Base-by-base conservation (phyloP, 2,329 filamentous ascomycete species). In the Pochonia chlamydosporia region DNA sequence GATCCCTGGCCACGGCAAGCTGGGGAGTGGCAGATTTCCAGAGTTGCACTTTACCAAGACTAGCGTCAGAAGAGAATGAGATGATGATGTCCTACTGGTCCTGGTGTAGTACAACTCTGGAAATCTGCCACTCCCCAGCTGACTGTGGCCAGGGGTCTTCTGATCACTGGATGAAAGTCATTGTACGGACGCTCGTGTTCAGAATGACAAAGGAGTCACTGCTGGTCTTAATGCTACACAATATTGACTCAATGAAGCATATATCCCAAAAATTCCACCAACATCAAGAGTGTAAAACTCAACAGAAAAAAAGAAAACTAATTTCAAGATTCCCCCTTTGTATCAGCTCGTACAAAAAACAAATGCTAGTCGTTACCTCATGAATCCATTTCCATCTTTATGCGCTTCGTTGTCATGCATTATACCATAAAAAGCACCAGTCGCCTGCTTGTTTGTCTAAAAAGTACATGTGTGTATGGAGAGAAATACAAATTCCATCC, bases 401-500 rank as follows among this genome's bases (percentile, higher is more conserved):
- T 25, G n/a, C 7, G 35, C 13, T 39, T 39, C 35, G 23, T 13
- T 23, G 11, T 25, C 25, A 26, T 39, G 24, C 35, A 20, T 37
- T 37, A 14, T 41, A 20, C n/a, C 21, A 20, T 21, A 13, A 30
- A 14, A 42, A 30, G 30, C 39, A 45, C 37, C 47, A 25, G 25
- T 44, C 43, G 40, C 48, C 39, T 23, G 24, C 24, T 30, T 26
- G 24, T 23, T 36, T 16, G 25, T 43, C 39, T 42, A 43, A 30
- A 40, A 30, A 21, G 10, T 40, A 46, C 24, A 40, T 20, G 28
- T 24, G 28, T 24, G 8, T 4, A 6, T 14, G 13, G 21, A 16
- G 20, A 28, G 26, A 36, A 44, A 20, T 2, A 7, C 20, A 24
- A 24, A 35, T 25, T 13, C 28, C 25, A 42, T 31, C 16, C 18